These are phyloP conservation scores for Citrus trifoliata DNA, from an alignment of 345 rosid genomes.

Conservation along the genomic window DNA sequence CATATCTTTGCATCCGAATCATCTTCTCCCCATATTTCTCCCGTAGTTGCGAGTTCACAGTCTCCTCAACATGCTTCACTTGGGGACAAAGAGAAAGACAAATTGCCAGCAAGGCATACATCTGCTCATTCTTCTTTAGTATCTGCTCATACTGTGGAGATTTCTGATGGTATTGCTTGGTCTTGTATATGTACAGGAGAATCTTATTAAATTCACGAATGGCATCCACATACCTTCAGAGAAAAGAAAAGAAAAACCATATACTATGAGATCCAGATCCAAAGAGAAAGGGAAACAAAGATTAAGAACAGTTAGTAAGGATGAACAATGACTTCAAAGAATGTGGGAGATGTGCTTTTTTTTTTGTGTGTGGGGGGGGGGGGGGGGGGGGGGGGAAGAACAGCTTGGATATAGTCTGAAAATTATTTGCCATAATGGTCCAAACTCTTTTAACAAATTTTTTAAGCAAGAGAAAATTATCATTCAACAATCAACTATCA, in stretches of 20 bases:
- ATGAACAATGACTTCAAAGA: background rate
- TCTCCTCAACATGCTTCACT: constrained; percentile 84
- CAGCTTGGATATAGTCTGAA: background rate
- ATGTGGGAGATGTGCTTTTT: background rate
- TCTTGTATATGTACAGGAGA: constrained; percentile 87
- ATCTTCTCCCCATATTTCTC: constrained; percentile 99
- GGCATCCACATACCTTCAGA: constrained; percentile 81
- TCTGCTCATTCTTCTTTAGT: constrained; percentile 97
- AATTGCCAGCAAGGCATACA: constrained; percentile 91
- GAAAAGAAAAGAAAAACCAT: background rate
- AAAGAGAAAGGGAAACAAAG: background rate
- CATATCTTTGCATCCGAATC: constrained; percentile 88
- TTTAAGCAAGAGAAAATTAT: background rate
- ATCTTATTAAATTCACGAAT: constrained; percentile 94
- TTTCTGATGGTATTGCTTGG: constrained; percentile 90
- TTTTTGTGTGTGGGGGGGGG: no score
- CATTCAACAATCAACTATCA: background rate
- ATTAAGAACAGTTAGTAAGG: background rate
- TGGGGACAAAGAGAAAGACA: constrained; percentile 93
- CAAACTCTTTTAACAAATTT: background rate
- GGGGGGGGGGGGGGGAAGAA: background rate
- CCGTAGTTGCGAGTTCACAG: constrained; percentile 76
- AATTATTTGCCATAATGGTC: background rate
- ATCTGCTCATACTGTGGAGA: constrained; percentile 94
- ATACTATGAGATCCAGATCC: constrained; percentile 8